Base-by-base conservation (phyloP, 352 stramenopile species). In the Phytophthora sp. region DNA sequence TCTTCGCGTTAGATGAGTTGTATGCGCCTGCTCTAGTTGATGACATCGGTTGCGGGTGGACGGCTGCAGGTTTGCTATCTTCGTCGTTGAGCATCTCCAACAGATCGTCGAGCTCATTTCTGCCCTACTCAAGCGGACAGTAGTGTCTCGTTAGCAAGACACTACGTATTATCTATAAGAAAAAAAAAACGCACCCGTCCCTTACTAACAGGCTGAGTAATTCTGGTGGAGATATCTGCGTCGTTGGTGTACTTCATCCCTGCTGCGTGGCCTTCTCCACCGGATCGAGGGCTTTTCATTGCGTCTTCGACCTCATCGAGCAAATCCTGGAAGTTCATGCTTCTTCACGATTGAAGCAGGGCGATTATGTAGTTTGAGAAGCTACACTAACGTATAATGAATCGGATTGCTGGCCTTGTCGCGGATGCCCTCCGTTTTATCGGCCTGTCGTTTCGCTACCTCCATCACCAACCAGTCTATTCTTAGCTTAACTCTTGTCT, bases 81-180 rank as follows among this genome's bases (percentile, higher is more conserved):
- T 82, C 76, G 23, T 77, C 72, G 36, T 69, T 66, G 6, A 91
- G 71, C 77, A 93, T 84, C 46, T 88, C 74, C 15, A 94, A 69
- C 12, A 94, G 52, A 45, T 93, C 82, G 46, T 94, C 81, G n/a
- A 94, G 76, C 30, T 90, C 81, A 21, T 74, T 81, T 64, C 90
- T 69, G 16, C 60, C 36, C 59, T 68, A 33, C 50, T 53, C 13
- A 46, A 62, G n/a, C 12, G 16, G 21, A n/a, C 16, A 42, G 1
- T 2, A 36, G 15, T 5, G n/a, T 13, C 4, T 45, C 12, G n/a
- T 61, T 27, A 56, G 31, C 7, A n/a, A n/a, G n/a, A n/a, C n/a
- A n/a, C n/a, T n/a, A n/a, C n/a, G n/a, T n/a, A n/a, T n/a, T n/a
- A n/a, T n/a, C n/a, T n/a, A n/a, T n/a, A n/a, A n/a, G 7, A 35